Base-by-base conservation (phyloP, 176 grass and related monocot species). In the Avena eriantha region DNA sequence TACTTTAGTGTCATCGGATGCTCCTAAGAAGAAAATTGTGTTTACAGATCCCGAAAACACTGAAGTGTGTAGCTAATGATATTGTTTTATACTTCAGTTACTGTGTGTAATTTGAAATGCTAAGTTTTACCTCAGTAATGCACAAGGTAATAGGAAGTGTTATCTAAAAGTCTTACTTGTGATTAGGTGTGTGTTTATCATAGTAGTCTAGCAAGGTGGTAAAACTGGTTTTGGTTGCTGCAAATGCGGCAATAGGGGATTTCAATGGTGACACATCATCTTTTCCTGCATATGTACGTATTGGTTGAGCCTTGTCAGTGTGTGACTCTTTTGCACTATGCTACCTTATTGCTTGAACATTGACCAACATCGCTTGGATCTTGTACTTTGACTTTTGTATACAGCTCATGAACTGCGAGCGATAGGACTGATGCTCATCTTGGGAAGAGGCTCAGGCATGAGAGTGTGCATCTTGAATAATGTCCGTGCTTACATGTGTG, bases 401-500 rank as follows among this genome's bases (percentile, higher is more conserved):
- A 12, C 66, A 63, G 72, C 71, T 77, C 15, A 50, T 23, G 4
- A 31, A 54, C 10, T 8, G 24, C 10, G 10, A 79, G 53, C 50
- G 84, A 65, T 63, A 26, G 14, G 15, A 16, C 10, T 50, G 4
- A 83, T 49, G 39, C 50, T 3, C 21, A 23, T 47, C 39, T 9
- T 34, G 10, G 65, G 43, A 49, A 79, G 74, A 63, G 81, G 31
- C 45, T 59, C 79, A 82, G 23, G 22, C 71, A 91, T 78, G 88
- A 93, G 83, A 90, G 69, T 17, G n/a, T 17, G 8, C 56, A 11
- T 79, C 74, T 91, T 82, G 83, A 82, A 80, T 87, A 49, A 92
- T 94, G 84, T 92, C 88, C 36, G 85, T 92, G 82, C 92, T 92
- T 84, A 85, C 87, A 72, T 75, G 72, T 49, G 83, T 92, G 63